A percentile compares a stretch with the other conserved stretches of the same genome.
These are phyloP conservation scores for Hypoxylon rubiginosum DNA, from an alignment of 2,329 filamentous ascomycete species.

Conservation along the genomic window DNA sequence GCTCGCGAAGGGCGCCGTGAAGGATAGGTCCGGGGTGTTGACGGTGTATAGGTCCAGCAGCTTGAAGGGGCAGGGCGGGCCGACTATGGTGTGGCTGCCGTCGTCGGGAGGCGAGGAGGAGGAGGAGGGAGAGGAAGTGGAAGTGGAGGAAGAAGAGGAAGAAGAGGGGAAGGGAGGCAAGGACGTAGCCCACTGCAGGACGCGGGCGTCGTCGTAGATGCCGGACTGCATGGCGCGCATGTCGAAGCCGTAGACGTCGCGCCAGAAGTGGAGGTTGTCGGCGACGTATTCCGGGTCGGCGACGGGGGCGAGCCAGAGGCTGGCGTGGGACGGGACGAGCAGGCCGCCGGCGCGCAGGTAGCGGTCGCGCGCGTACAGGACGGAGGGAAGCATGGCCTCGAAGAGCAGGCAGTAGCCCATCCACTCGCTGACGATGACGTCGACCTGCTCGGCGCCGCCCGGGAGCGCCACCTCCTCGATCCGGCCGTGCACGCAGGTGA, in stretches of 20 bases:
- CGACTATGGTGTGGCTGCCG: slow-evolving; percentile 72
- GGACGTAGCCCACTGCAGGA: slow-evolving; percentile 72
- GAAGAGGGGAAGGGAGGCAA: slow-evolving; percentile 1
- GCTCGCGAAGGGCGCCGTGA: slow-evolving; percentile 76
- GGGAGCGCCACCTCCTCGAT: slow-evolving; percentile 88
- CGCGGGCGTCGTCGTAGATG: slow-evolving; percentile 84
- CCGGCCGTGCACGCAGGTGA: slow-evolving; percentile 85
- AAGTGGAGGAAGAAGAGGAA: slow-evolving; percentile 41
- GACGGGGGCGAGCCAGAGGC: slow-evolving; percentile 84
- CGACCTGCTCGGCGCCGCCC: slow-evolving; percentile 75
- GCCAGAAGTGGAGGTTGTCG: slow-evolving; percentile 88
- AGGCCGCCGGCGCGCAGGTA: slow-evolving; percentile 86
- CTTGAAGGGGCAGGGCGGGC: slow-evolving; percentile 74
- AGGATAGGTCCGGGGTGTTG: slow-evolving; percentile 78
- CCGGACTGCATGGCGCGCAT: slow-evolving; percentile 91
- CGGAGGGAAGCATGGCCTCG: slow-evolving; percentile 95
- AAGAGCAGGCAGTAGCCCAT: slow-evolving; percentile 97
- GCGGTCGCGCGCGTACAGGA: slow-evolving; percentile 87
- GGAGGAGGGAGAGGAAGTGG: slow-evolving; percentile 42
- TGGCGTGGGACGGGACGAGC: slow-evolving; percentile 88
- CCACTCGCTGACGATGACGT: slow-evolving; percentile 97
- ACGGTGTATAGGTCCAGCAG: slow-evolving; percentile 81
- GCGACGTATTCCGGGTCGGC: slow-evolving; percentile 82
- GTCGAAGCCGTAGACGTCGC: slow-evolving; percentile 93
- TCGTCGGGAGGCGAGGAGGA: slow-evolving; percentile 44